These are phyloP conservation scores for Phytophthora pinifolia DNA, from an alignment of 352 stramenopile species.

Conservation along the genomic window DNA sequence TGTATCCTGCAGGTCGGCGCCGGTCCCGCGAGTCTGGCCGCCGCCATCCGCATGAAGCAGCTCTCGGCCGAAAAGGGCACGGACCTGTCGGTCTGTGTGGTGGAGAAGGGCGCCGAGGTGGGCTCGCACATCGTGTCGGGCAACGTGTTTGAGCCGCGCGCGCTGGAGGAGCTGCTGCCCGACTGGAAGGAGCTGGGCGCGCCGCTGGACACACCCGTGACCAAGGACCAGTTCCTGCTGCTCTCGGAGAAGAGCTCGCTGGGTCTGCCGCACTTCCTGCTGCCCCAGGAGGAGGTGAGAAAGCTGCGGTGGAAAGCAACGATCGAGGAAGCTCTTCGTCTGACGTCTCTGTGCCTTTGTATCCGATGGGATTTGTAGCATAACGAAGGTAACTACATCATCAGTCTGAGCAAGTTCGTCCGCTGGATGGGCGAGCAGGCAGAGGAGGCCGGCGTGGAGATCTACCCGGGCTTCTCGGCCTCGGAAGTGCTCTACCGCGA, in stretches of 20 bases:
- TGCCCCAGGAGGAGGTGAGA: constrained; percentile 90
- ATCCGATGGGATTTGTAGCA: constrained; percentile 63
- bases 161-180: constrained; percentile 96
- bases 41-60: constrained; percentile 98
- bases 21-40: constrained; percentile 92
- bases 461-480: constrained; percentile 98
- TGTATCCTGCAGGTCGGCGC: constrained; percentile 50
- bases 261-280: constrained; percentile 90
- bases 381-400: constrained; percentile 99
- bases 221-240: constrained; percentile 94
- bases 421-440: constrained; percentile 96
- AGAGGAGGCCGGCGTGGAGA: constrained; percentile 98
- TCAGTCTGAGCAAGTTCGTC: constrained; percentile 96
- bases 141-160: constrained; percentile 98
- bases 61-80: constrained; percentile 91
- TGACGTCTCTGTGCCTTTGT: constrained; percentile 2
- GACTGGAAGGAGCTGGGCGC: constrained; percentile 92
- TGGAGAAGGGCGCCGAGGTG: constrained; percentile 96
- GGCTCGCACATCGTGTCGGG: constrained; percentile 98
- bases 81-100: constrained; percentile 94
- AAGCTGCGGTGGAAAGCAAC: neutral
- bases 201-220: constrained; percentile 92
- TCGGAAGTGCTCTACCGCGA: constrained; percentile 90
- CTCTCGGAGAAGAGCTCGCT: constrained; percentile 89
- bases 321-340: neutral